These are phyloP conservation scores for Coelastrella sp. DNA, from an alignment of 139 green algal genomes.

Conservation along the genomic window DNA sequence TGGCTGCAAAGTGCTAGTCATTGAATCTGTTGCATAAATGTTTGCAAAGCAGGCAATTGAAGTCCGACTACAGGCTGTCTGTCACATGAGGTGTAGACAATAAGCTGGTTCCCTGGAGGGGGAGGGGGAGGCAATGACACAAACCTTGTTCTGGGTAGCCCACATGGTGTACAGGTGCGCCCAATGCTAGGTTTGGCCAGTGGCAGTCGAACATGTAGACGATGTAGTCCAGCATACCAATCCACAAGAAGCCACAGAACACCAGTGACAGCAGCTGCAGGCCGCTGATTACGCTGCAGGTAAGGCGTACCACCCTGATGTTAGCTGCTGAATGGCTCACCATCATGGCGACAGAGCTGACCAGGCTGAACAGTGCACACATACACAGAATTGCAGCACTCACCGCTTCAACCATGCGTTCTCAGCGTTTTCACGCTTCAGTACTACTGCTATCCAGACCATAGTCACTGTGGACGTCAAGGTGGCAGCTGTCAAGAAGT, in stretches of 20 bases:
- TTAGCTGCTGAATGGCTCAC: not conserved
- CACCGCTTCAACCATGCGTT: not conserved
- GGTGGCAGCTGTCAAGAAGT: not conserved
- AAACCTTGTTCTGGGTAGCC: not conserved
- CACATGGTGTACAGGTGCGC: not conserved
- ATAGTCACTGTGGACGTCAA: not conserved
- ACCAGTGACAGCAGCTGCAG: not conserved
- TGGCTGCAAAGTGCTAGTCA: not conserved
- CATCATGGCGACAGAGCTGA: not conserved
- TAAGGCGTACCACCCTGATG: not conserved
- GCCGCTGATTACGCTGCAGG: not conserved
- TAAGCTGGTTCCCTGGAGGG: too few species aligned
- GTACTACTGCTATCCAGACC: not conserved
- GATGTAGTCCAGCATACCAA: not conserved
- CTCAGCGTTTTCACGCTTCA: not conserved
- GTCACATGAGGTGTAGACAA: too few species aligned
- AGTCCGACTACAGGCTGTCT: too few species aligned
- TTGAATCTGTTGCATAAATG: not conserved
- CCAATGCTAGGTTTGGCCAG: not conserved
- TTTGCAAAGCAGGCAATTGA: not conserved
- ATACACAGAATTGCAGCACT: not conserved
- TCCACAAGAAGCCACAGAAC: not conserved
- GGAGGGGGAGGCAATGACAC: not conserved
- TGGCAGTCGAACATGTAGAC: not conserved
- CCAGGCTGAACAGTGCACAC: too few species aligned